phyloP scores from a whole-genome alignment of 192 early-diverging fungal genomes.

The Gaertneriomyces semiglobifer region DNA sequence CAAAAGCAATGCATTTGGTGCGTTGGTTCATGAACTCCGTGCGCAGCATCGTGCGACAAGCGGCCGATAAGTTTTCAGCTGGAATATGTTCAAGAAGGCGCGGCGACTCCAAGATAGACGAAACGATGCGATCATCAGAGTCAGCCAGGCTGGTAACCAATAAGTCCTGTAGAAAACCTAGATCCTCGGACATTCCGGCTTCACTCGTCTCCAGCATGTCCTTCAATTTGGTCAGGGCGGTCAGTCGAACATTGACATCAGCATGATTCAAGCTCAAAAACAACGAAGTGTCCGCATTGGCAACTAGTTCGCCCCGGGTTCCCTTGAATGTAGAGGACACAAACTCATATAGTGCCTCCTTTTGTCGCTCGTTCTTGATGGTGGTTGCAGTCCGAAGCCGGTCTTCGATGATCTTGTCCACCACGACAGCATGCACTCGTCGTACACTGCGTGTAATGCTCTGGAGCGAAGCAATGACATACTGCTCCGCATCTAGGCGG shows the following conservation, averaged over 20 bases:
- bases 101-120: conserved; percentile 39
- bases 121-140: conserved; percentile 48
- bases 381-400: background rate
- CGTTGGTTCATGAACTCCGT: too few species aligned
- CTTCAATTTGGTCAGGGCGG: conserved; percentile 65
- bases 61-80: too few species aligned
- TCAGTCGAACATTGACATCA: conserved; percentile 63
- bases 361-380: background rate
- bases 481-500: too few species aligned
- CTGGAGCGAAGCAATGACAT: conserved; percentile 1
- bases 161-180: conserved; percentile 48
- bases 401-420: conserved; percentile 18
- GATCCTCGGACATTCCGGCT: conserved; percentile 34
- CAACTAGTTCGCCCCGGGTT: conserved; percentile 58
- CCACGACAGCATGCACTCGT: conserved; percentile 6
- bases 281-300: conserved; percentile 71
- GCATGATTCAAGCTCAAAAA: conserved; percentile 77
- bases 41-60: too few species aligned
- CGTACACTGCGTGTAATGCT: background rate
- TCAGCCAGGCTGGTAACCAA: conserved; percentile 52
- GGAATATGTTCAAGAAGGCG: background rate
- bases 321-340: conserved; percentile 54
- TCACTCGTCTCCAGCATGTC: conserved; percentile 37
- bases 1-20: conserved; percentile 13
- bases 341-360: conserved; percentile 50